A percentile compares a stretch with the other conserved stretches of the same genome.
phyloP scores from a whole-genome alignment of 73 alveolate species.

The Paramecium sexaurelia region DNA sequence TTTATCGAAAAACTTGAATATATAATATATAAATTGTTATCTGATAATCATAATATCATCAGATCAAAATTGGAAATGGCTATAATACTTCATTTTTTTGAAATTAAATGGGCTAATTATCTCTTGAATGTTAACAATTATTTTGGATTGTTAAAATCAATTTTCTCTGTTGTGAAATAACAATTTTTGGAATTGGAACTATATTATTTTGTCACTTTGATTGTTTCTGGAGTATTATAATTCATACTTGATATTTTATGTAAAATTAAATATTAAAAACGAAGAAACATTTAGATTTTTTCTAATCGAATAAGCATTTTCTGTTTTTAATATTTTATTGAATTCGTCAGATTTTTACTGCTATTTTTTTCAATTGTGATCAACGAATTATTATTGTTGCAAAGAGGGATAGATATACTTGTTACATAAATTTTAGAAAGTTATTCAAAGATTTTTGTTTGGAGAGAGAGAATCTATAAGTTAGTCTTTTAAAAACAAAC shows the following conservation, averaged over 20 bases:
- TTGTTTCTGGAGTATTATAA: neutral
- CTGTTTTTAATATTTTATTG: neutral
- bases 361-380: neutral
- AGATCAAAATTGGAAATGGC: conserved; percentile 18
- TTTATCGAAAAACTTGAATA: neutral
- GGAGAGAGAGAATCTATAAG: too few species aligned
- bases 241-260: neutral
- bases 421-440: neutral
- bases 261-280: neutral
- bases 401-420: neutral
- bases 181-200: neutral
- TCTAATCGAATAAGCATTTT: neutral
- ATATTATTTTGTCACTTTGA: neutral
- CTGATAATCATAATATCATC: neutral
- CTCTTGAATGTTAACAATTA: neutral
- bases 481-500: too few species aligned
- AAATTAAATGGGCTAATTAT: neutral
- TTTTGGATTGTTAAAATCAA: neutral
- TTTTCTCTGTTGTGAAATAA: neutral
- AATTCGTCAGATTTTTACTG: neutral
- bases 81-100: neutral
- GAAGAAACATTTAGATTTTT: neutral
- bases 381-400: neutral
- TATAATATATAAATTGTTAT: neutral
- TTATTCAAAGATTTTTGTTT: neutral